Evolutionary conservation across 805 yeast species (phyloP).

Genomic region (Brettanomyces naardenensis): DNA sequence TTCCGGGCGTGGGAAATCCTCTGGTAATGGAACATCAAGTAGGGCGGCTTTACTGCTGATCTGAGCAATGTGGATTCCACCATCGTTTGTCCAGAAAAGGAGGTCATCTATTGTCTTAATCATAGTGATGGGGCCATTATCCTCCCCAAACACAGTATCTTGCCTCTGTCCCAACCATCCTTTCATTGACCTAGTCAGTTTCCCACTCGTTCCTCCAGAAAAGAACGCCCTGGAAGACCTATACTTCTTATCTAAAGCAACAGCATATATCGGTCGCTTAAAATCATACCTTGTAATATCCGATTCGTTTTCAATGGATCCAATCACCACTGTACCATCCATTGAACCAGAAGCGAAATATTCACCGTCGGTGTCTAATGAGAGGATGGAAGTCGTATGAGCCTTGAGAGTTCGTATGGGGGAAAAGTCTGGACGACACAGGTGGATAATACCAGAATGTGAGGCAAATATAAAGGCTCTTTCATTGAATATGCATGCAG

Average conservation of each 20-base stretch:
- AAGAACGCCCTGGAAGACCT: slow-evolving; percentile 54
- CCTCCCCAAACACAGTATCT: slow-evolving; percentile 56
- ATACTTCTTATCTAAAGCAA: slow-evolving; percentile 71
- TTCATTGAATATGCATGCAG: slow-evolving; percentile 57
- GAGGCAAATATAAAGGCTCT: slow-evolving; percentile 73
- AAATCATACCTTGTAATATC: slow-evolving; percentile 74
- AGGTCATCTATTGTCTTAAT: slow-evolving; percentile 57
- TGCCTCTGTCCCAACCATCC: slow-evolving; percentile 84
- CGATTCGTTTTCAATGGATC: slow-evolving; percentile 51
- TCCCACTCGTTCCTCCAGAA: slow-evolving; percentile 88
- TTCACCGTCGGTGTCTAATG: slow-evolving; percentile 63
- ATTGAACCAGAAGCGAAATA: slow-evolving; percentile 83
- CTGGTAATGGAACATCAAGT: slow-evolving; percentile 47
- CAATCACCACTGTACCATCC: slow-evolving; percentile 88
- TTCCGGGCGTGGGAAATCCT: slow-evolving; percentile 56
- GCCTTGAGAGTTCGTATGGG: slow-evolving; percentile 70
- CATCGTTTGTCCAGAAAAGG: slow-evolving; percentile 76
- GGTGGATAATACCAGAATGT: slow-evolving; percentile 75
- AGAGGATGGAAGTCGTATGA: slow-evolving; percentile 76
- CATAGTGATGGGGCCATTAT: slow-evolving; percentile 64
- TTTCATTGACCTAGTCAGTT: slow-evolving; percentile 61
- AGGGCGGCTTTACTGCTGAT: slow-evolving; percentile 41
- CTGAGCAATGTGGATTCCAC: slow-evolving; percentile 67
- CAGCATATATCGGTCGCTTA: slow-evolving; percentile 82
- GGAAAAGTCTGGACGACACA: slow-evolving; percentile 52